These are phyloP conservation scores for Ceratobasidium sp. DNA, from an alignment of 1,284 basidiomycete genomes.

Conservation along the genomic window DNA sequence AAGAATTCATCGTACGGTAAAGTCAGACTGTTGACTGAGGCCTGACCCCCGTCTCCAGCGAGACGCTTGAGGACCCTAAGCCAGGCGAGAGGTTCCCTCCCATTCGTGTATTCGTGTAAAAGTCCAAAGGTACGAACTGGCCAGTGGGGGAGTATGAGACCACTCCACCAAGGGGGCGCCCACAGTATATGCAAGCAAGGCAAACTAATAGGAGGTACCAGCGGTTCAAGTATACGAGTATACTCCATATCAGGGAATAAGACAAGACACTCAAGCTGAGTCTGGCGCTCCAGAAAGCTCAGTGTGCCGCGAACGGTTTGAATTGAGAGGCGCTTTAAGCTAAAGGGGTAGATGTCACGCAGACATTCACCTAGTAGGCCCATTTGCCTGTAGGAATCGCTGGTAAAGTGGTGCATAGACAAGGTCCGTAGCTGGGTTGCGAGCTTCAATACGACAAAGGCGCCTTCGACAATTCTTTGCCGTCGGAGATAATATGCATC, in stretches of 20 bases:
- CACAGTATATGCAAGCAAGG: not conserved
- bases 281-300: not conserved
- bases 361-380: not conserved
- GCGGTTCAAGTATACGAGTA: not conserved
- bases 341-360: not conserved
- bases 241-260: not conserved
- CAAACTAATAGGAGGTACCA: not conserved
- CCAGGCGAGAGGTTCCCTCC: not conserved
- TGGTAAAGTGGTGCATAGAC: not conserved
- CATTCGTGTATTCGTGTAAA: not conserved
- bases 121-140: not conserved
- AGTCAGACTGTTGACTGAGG: not conserved
- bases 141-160: constrained; percentile 2
- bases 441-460: not conserved
- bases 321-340: not conserved
- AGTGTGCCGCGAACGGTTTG: not conserved
- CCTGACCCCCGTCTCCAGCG: not conserved
- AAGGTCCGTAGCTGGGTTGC: not conserved
- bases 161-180: not conserved
- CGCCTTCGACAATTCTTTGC: not conserved
- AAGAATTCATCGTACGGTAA: constrained; percentile 19
- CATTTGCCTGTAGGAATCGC: not conserved
- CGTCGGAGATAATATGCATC: not conserved
- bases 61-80: not conserved
- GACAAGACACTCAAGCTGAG: not conserved